Base-by-base conservation (phyloP, 2,329 filamentous ascomycete species). In the Claviceps cyperi region DNA sequence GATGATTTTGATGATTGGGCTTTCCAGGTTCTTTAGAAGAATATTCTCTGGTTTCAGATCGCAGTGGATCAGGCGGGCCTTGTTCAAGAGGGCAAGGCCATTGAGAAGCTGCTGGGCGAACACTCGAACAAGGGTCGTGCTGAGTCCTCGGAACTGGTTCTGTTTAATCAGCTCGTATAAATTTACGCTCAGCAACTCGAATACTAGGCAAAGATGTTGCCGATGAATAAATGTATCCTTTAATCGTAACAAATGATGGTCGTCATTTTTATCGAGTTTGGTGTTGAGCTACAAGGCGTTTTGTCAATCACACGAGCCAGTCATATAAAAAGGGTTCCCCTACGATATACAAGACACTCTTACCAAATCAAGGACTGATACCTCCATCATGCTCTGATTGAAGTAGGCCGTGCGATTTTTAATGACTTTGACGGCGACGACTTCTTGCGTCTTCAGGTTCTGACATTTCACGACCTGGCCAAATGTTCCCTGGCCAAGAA, bases 341-440 rank as follows among this genome's bases (percentile, higher is more conserved):
- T 8, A 11, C 28, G 9, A 28, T 32, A 11, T 32, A 32, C 28
- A 32, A 28, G 24, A 36, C 8, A 21, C 19, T 58, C 79, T 51
- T 75, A 94, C 88, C 75, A 98, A 65, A 67, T 98, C 92, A 51
- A 98, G 75, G 22, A 98, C 92, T 1, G 92, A 98, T 35, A 98
- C 92, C 65, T 98, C 92, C 92, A 98, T 98, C 92, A 98, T 98
- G 67, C 92, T 97, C 68, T 98, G 92, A 64, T 98, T 98, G 73
- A 98, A 98, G 67, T 98, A 98, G 38, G 92, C 92, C 1, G 92
- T 98, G 60, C 91, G 83, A 68, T 98, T 98, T 71, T 98, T 98
- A 71, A 98, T 92, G 50, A 98, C 92, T 70, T 98, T 98, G 58
- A 98, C 92, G 3, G 92, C 92, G 43, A 98, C 92, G 39, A 98